Evolutionary conservation across 805 yeast species (phyloP).

Genomic region (Sugiyamaella marilandica): DNA sequence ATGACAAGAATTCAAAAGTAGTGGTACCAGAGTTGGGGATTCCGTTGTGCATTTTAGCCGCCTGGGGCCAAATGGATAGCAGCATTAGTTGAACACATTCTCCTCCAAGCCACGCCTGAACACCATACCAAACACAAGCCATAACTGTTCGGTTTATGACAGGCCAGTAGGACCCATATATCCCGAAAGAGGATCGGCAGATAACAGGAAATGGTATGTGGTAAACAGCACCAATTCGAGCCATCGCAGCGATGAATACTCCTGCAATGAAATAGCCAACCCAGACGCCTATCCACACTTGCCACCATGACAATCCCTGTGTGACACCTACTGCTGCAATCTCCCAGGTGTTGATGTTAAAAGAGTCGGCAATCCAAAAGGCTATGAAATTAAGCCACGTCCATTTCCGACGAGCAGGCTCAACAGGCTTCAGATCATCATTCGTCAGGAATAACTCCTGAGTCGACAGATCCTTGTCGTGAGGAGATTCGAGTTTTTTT

Average conservation of each 20-base stretch:
- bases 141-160: constrained; percentile 81
- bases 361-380: constrained; percentile 87
- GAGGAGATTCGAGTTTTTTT: constrained; percentile 27
- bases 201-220: constrained; percentile 84
- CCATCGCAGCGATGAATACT: constrained; percentile 60
- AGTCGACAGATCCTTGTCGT: constrained; percentile 42
- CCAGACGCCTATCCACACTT: constrained; percentile 86
- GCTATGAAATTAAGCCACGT: constrained; percentile 73
- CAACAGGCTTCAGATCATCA: constrained; percentile 75
- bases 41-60: constrained; percentile 39
- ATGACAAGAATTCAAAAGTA: constrained; percentile 66
- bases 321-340: constrained; percentile 82
- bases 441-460: constrained; percentile 66
- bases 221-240: constrained; percentile 74
- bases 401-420: constrained; percentile 73
- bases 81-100: constrained; percentile 77
- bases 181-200: constrained; percentile 77
- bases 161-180: constrained; percentile 85
- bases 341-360: constrained; percentile 87
- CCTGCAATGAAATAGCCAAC: constrained; percentile 72
- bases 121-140: constrained; percentile 85
- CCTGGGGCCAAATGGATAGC: constrained; percentile 59
- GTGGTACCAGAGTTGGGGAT: constrained; percentile 58
- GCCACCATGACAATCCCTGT: constrained; percentile 86
- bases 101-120: constrained; percentile 81